These are phyloP conservation scores for Avena insularis DNA, from an alignment of 176 grass and related monocot genomes.

Conservation along the genomic window DNA sequence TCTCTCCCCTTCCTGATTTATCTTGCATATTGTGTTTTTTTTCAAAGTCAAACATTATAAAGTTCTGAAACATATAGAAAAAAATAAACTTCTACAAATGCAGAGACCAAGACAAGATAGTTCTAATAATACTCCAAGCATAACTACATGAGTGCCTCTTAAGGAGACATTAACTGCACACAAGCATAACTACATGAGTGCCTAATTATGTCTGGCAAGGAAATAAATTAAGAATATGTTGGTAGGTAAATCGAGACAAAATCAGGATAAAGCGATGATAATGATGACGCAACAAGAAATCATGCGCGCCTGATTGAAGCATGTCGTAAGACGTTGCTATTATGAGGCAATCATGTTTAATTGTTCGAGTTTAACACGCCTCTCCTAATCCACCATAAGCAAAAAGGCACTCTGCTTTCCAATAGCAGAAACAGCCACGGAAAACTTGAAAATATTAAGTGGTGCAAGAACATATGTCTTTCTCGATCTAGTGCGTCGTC, in stretches of 20 bases:
- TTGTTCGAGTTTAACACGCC: background rate
- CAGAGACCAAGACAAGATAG: no score
- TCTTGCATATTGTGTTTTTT: no score
- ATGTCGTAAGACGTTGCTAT: background rate
- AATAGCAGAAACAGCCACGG: background rate
- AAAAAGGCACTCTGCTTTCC: background rate
- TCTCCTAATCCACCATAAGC: constrained; percentile 9
- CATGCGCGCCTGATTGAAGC: constrained; percentile 29
- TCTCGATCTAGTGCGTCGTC: constrained; percentile 7
- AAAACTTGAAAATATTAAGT: background rate
- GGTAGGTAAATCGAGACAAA: constrained; percentile 27
- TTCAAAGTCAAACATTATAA: no score
- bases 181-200: no score
- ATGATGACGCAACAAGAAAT: constrained; percentile 3
- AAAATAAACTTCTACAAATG: no score
- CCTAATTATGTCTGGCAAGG: background rate
- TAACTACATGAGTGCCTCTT: no score
- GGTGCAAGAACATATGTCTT: background rate
- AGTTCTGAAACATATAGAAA: no score
- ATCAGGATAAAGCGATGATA: background rate
- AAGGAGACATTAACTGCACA: background rate
- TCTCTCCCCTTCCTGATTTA: no score
- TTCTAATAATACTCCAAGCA: no score
- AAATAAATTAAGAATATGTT: constrained; percentile 9
- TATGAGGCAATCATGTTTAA: constrained; percentile 14